Base-by-base conservation (phyloP, 1,284 basidiomycete genomes). In the Xerocomus nothofagi region DNA sequence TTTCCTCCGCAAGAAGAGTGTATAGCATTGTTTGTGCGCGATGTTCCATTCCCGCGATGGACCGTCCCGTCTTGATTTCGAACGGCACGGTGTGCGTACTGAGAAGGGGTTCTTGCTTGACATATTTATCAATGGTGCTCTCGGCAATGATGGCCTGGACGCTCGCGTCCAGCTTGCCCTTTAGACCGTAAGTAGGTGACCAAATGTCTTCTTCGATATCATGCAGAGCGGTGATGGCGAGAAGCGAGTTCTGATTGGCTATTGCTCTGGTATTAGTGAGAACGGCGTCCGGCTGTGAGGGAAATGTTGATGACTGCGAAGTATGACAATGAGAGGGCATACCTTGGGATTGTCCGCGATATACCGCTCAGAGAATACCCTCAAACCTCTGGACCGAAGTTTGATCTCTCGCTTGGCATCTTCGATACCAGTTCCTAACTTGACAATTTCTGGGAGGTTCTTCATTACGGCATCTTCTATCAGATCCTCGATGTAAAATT, bases 21-120 rank as follows among this genome's bases (percentile, higher is more conserved):
- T 99, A 99, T 6, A 99, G 73, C 86, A 98, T 95, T 1, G 97
- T 99, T 70, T 99, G 96, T 0, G 97, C 97, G 36, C 94, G 86
- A 68, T 99, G 97, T 58, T 96, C 92, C 79, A 95, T 84, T 3
- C 86, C 81, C 11, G 84, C 84, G 24, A 83, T 72, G 1, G 86
- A 70, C 44, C 88, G 76, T 1, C 97, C 96, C 0, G 96, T 99
- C 73, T 99, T 99, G 71, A 99, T 91, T 70, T 99, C 97, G 40
- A 99, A 82, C 2, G 96, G 93, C 60, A 88, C 78, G 0, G 84
- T 82, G 14, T 77, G 72, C 7, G 57, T 62, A 18, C 41, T 57
- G 40, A 59, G 49, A 30, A 51, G 37, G 2, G 63, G 44, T 23
- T 47, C 40, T 38, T 51, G 51, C 14, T 58, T 60, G 44, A 24